Conservation (phyloP, 1,284 basidiomycete genomes). For the Ceratobasidium sp. region DNA sequence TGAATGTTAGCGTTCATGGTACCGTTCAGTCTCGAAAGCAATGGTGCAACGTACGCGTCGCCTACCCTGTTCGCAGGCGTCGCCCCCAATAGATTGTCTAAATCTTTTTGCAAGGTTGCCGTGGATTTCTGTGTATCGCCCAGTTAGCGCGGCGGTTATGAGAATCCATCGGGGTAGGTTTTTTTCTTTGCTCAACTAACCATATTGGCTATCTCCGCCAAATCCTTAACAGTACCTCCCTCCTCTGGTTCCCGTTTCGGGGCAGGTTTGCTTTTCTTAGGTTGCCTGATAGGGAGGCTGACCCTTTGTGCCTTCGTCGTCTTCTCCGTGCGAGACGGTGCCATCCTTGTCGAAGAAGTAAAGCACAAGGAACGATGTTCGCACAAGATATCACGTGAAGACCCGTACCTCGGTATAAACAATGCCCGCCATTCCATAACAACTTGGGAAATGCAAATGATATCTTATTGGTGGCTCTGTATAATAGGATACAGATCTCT, state of each 20-base stretch:
- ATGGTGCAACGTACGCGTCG: not conserved
- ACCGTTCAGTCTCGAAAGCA: not conserved
- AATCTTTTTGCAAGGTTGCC: not conserved
- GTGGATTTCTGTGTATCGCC: not conserved
- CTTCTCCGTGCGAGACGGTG: not conserved
- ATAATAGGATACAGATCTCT: too few relatives aligned
- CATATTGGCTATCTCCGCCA: slow-evolving; percentile 18
- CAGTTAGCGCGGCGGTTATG: too few relatives aligned
- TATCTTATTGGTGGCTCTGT: too few relatives aligned
- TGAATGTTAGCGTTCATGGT: not conserved
- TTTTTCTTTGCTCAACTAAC: not conserved
- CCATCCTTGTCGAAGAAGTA: not conserved
- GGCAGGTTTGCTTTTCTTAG: too few relatives aligned
- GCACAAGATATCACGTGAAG: slow-evolving; percentile 7
- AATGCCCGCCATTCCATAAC: too few relatives aligned
- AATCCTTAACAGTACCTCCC: not conserved
- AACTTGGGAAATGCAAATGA: too few relatives aligned
- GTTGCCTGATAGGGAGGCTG: too few relatives aligned
- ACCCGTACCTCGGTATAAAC: too few relatives aligned
- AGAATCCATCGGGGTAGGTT: too few relatives aligned
- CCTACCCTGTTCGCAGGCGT: not conserved
- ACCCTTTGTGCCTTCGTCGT: not conserved
- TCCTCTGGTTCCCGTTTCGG: not conserved
- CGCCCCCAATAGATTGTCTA: not conserved
- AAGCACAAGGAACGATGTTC: too few relatives aligned